These are phyloP conservation scores for Leccinum solheimii DNA, from an alignment of 1,284 basidiomycete species.

Conservation along the genomic window DNA sequence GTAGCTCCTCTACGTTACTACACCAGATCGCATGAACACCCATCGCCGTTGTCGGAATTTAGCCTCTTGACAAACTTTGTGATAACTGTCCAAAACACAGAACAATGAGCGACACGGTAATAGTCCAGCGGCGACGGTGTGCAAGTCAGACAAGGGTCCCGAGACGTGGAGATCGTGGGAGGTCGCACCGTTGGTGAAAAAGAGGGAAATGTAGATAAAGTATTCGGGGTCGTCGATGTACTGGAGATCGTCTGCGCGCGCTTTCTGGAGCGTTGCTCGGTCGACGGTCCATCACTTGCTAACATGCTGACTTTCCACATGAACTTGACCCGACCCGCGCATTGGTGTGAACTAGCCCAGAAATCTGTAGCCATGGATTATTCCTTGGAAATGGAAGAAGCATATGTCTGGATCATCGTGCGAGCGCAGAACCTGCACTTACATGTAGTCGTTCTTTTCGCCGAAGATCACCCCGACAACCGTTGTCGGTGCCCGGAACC, in stretches of 20 bases:
- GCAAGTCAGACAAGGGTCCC: not conserved
- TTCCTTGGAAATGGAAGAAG: not conserved
- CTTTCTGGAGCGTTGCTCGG: conserved; percentile 65
- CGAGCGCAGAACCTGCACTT: conserved; percentile 16
- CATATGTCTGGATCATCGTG: not conserved
- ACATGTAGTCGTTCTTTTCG: conserved; percentile 51
- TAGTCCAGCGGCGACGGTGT: not conserved
- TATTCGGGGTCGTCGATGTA: conserved; percentile 76
- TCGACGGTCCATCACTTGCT: conserved; percentile 90
- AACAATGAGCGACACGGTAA: not conserved
- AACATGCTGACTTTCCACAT: conserved; percentile 12
- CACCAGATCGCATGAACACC: conserved; percentile 88
- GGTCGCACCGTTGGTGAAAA: conserved; percentile 73
- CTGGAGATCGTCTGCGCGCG: conserved; percentile 71
- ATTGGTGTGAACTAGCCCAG: conserved; percentile 76
- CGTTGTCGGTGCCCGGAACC: conserved; percentile 71
- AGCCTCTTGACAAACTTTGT: conserved; percentile 87
- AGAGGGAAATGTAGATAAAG: conserved; percentile 79
- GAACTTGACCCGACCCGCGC: conserved; percentile 34
- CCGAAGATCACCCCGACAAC: conserved; percentile 46
- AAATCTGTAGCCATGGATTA: conserved; percentile 68
- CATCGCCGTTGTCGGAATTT: conserved; percentile 86
- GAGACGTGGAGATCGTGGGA: not conserved
- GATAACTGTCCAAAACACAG: conserved; percentile 58
- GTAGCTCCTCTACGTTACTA: conserved; percentile 71